Percentiles rank a stretch among this genome's conserved stretches.
Conservation (phyloP, 2,329 filamentous ascomycete species). For the Boeremia lycopersici region DNA sequence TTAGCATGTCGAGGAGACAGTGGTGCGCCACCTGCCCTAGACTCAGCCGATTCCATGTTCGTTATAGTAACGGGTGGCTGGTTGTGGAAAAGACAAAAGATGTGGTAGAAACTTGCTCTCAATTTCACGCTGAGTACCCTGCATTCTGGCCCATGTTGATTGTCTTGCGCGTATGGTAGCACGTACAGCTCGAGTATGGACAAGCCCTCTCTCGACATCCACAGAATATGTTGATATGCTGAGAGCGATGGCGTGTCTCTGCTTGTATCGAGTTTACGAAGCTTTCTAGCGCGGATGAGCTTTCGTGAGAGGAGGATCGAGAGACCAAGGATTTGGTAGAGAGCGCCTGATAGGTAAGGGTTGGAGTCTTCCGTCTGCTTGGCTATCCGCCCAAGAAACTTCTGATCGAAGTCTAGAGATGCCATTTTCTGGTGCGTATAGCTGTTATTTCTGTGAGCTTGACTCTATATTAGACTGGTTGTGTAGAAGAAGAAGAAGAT, state of each 20-base stretch:
- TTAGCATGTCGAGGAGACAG: conserved; percentile 33
- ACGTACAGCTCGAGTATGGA: conserved; percentile 86
- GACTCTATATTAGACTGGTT: background rate
- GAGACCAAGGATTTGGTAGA: conserved; percentile 90
- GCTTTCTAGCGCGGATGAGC: conserved; percentile 80
- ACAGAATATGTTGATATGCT: conserved; percentile 89
- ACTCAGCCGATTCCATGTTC: conserved; percentile 43
- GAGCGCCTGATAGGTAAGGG: conserved; percentile 76
- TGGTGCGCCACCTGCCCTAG: conserved; percentile 31
- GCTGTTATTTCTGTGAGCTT: conserved; percentile 1
- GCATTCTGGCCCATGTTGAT: conserved; percentile 75
- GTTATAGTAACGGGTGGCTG: conserved; percentile 68
- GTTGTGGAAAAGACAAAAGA: conserved; percentile 96
- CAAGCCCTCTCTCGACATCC: conserved; percentile 90
- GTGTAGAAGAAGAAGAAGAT: background rate
- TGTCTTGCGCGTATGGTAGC: conserved; percentile 73
- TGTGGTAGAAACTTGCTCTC: conserved; percentile 92
- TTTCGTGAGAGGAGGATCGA: conserved; percentile 87
- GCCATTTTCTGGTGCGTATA: conserved; percentile 67
- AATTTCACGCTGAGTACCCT: conserved; percentile 92
- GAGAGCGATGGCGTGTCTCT: conserved; percentile 79
- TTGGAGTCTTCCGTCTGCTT: conserved; percentile 78
- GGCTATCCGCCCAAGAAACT: conserved; percentile 90
- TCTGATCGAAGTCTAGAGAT: conserved; percentile 95
- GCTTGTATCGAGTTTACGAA: conserved; percentile 80